A percentile compares a stretch with the other conserved stretches of the same genome.
Conservation (phyloP, 2,329 filamentous ascomycete species). For the Aspergillus intermedius region DNA sequence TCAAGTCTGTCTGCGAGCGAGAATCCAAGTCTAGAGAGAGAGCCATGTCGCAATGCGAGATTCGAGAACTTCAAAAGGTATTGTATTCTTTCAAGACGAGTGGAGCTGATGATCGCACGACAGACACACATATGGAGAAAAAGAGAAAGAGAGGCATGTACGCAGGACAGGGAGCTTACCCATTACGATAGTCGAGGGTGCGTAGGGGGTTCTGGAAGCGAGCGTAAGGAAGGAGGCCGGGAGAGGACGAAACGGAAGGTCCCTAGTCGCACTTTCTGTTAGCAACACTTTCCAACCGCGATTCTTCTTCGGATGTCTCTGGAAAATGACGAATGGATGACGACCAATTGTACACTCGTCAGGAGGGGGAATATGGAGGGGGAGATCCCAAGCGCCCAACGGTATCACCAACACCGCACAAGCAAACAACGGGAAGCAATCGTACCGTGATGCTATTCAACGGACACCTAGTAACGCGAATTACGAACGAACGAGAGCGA, state of each 20-base stretch:
- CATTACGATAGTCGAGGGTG: constrained; percentile 25
- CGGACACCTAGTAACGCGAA: constrained; percentile 9
- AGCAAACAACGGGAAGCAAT: constrained; percentile 1
- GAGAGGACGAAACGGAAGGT: constrained; percentile 19
- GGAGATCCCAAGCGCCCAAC: constrained; percentile 4
- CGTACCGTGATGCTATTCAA: constrained; percentile 12
- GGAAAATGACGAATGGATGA: background rate
- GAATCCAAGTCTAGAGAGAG: too few species aligned
- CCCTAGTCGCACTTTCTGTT: constrained; percentile 22
- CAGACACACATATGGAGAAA: background rate
- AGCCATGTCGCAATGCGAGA: too few species aligned
- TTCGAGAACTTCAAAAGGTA: too few species aligned
- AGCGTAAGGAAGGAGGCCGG: constrained; percentile 14
- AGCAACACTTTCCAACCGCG: constrained; percentile 12
- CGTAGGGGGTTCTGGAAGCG: constrained; percentile 14
- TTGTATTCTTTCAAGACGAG: background rate
- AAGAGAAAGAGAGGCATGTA: background rate
- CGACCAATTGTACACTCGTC: background rate
- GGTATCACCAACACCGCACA: constrained; percentile 1
- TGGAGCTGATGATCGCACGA: background rate
- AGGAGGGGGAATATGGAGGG: constrained; percentile 4
- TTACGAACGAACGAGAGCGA: constrained; percentile 7
- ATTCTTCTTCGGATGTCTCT: background rate
- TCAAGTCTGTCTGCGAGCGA: too few species aligned
- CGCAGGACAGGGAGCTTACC: constrained; percentile 28